A percentile compares a stretch with the other conserved stretches of the same genome.
Conservation (phyloP, 768 basidiomycete genomes). For the Amylocystis lapponica region DNA sequence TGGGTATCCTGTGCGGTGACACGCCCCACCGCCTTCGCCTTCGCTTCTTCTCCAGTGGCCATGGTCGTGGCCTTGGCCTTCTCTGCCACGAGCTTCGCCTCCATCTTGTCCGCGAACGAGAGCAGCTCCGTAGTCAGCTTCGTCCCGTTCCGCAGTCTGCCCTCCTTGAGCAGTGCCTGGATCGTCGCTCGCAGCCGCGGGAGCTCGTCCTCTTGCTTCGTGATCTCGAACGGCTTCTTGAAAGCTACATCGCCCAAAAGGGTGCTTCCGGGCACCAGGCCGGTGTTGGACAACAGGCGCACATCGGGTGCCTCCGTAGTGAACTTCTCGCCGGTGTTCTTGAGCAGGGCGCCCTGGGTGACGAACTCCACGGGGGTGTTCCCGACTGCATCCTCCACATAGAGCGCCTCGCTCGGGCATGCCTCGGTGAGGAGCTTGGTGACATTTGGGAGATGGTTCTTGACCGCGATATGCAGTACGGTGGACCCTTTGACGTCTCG, state of each 20-base stretch:
- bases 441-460: slow-evolving; percentile 29
- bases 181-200: slow-evolving; percentile 9
- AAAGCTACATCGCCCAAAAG: too few species aligned
- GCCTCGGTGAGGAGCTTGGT: slow-evolving; percentile 33
- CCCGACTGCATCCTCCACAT: slow-evolving; percentile 40
- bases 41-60: too few species aligned
- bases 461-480: slow-evolving; percentile 45
- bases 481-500: slow-evolving; percentile 46
- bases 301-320: too few species aligned
- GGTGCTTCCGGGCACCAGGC: too few species aligned
- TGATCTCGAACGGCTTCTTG: background rate
- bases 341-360: too few species aligned
- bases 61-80: too few species aligned
- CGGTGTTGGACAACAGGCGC: too few species aligned
- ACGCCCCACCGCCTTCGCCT: too few species aligned
- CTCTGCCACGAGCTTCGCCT: too few species aligned
- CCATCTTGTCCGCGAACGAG: slow-evolving; percentile 12
- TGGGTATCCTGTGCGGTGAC: background rate
- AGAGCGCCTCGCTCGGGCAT: slow-evolving; percentile 31
- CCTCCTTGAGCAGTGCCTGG: slow-evolving; percentile 9
- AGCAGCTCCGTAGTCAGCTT: slow-evolving; percentile 14
- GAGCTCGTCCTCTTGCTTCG: slow-evolving; percentile 7
- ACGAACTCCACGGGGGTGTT: slow-evolving; percentile 25
- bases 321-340: too few species aligned
- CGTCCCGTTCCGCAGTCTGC: slow-evolving; percentile 13